Conservation (phyloP, 352 stramenopile species). For the Globisporangium sylvaticum region DNA sequence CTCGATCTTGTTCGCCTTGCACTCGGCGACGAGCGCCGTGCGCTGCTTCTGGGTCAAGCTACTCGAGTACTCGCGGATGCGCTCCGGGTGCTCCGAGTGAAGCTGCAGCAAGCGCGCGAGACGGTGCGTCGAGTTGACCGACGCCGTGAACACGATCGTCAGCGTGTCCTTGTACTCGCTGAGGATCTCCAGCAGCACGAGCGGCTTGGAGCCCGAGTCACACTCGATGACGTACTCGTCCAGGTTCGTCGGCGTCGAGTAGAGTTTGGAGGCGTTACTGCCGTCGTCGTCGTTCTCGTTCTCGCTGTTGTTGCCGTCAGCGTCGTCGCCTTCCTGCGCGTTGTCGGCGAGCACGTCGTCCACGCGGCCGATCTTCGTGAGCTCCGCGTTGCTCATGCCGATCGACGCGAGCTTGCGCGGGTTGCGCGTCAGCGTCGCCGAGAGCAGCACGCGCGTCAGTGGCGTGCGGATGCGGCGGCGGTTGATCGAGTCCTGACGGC, state of each 20-base stretch:
- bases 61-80: conserved; percentile 80
- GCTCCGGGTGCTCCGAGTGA: conserved; percentile 45
- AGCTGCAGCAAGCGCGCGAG: conserved; percentile 94
- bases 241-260: conserved; percentile 73
- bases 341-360: conserved; percentile 67
- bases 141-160: conserved; percentile 95
- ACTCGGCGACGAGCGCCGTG: conserved; percentile 70
- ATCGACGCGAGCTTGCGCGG: conserved; percentile 94
- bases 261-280: conserved; percentile 43
- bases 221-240: conserved; percentile 92
- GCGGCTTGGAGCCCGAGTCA: conserved; percentile 92
- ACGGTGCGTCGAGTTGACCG: conserved; percentile 95
- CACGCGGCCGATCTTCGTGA: conserved; percentile 84
- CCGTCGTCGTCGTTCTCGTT: conserved; percentile 20
- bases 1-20: conserved; percentile 57
- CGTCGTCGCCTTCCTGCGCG: conserved; percentile 40
- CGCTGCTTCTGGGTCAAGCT: conserved; percentile 78
- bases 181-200: conserved; percentile 93
- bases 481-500: conserved; percentile 77
- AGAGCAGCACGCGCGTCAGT: conserved; percentile 95
- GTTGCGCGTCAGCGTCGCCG: conserved; percentile 97
- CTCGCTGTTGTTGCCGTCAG: conserved; percentile 26
- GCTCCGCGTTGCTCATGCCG: conserved; percentile 92
- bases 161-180: conserved; percentile 69
- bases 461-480: conserved; percentile 71